phyloP scores from a whole-genome alignment of 1,284 basidiomycete genomes.

The Cutaneotrichosporon sp. region DNA sequence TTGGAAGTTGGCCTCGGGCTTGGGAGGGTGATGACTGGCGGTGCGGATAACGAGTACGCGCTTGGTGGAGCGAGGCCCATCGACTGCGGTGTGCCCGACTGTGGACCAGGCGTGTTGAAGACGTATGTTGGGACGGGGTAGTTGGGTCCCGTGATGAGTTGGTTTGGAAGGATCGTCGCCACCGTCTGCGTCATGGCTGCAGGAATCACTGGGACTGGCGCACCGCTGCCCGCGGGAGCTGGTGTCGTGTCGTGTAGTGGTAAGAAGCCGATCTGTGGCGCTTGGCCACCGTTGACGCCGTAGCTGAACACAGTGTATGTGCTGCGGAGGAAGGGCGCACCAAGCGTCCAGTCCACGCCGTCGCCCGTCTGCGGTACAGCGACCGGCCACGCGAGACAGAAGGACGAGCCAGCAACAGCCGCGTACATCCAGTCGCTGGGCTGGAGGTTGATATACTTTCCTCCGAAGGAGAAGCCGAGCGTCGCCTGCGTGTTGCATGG shows the following conservation, averaged over 20 bases:
- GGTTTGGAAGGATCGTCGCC: constrained; percentile 72
- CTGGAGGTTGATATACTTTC: constrained; percentile 64
- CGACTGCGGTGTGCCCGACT: constrained; percentile 50
- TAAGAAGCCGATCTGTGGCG: constrained; percentile 48
- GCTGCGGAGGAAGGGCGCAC: constrained; percentile 73
- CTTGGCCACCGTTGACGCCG: constrained; percentile 45
- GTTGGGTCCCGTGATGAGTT: constrained; percentile 65
- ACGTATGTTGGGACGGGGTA: constrained; percentile 66
- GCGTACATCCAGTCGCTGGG: constrained; percentile 82
- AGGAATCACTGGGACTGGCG: background rate
- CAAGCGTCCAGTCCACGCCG: constrained; percentile 86
- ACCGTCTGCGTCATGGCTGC: constrained; percentile 55
- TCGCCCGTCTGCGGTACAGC: constrained; percentile 66
- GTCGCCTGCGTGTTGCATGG: constrained; percentile 69
- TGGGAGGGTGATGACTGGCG: constrained; percentile 28
- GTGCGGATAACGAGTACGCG: constrained; percentile 27
- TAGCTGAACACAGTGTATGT: constrained; percentile 71
- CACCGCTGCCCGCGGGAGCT: constrained; percentile 3
- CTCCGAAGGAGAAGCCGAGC: constrained; percentile 71
- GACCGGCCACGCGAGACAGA: constrained; percentile 79
- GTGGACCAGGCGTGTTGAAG: constrained; percentile 57
- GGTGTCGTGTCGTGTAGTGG: constrained; percentile 28
- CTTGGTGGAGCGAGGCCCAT: constrained; percentile 37
- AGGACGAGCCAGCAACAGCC: constrained; percentile 62
- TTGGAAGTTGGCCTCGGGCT: background rate